These are phyloP conservation scores for Ophiocordyceps camponoti-floridani DNA, from an alignment of 2,329 filamentous ascomycete genomes.

Conservation along the genomic window DNA sequence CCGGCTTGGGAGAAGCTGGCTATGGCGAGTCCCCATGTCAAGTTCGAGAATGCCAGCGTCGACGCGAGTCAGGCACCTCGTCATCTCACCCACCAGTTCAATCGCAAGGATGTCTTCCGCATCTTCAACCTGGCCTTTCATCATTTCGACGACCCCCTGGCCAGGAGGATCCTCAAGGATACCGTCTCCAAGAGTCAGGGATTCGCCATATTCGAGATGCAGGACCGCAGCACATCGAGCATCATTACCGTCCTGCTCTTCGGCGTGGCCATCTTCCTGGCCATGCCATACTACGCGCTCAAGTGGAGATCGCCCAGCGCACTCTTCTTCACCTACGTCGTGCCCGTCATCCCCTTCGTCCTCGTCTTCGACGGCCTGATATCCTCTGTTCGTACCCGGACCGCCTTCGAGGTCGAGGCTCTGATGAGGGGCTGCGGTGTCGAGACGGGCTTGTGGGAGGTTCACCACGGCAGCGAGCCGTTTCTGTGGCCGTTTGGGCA, in stretches of 20 bases:
- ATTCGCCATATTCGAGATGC: constrained; percentile 59
- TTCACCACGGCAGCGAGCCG: constrained; percentile 25
- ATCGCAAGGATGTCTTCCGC: constrained; percentile 37
- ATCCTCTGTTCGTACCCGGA: constrained; percentile 49
- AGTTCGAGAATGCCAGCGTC: constrained; percentile 40
- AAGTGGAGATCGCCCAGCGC: constrained; percentile 32
- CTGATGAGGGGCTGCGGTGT: constrained; percentile 37
- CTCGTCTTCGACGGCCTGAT: constrained; percentile 52
- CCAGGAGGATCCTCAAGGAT: constrained; percentile 41
- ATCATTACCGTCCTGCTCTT: constrained; percentile 34
- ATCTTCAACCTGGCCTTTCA: constrained; percentile 63
- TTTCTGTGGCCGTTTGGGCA: constrained; percentile 33
- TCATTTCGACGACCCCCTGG: constrained; percentile 51
- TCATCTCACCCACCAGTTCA: constrained; percentile 21
- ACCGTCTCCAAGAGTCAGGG: constrained; percentile 47
- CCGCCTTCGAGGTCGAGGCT: constrained; percentile 42
- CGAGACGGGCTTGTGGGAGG: constrained; percentile 25
- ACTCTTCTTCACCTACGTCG: constrained; percentile 45
- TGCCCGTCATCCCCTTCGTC: constrained; percentile 50
- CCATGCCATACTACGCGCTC: constrained; percentile 34
- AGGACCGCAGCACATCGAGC: constrained; percentile 40
- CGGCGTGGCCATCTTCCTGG: constrained; percentile 29
- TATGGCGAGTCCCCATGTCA: constrained; percentile 33
- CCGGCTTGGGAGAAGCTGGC: constrained; percentile 38
- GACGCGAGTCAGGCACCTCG: constrained; percentile 46